Conservation (phyloP, 192 early-diverging fungal species). For the Fimicolochytrium jonesii region DNA sequence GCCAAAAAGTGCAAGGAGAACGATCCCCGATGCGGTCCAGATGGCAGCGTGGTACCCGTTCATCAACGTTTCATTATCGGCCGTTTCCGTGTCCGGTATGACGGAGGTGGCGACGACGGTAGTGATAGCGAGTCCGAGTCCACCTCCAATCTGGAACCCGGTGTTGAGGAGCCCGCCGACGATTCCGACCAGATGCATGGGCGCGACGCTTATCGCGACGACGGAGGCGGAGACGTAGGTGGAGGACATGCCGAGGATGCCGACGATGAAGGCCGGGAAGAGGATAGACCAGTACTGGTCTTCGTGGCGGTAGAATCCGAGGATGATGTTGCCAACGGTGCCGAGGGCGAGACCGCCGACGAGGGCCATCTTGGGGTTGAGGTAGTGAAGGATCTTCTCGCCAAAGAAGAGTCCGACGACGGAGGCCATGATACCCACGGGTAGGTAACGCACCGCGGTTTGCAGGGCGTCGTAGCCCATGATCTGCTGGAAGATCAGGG, state of each 20-base stretch:
- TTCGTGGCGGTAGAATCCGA: slow-evolving; percentile 23
- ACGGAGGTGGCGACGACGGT: slow-evolving; percentile 21
- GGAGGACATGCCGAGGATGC: not conserved
- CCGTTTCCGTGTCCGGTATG: not conserved
- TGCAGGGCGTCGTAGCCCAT: slow-evolving; percentile 33
- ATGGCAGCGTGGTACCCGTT: slow-evolving; percentile 26
- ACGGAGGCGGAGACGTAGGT: slow-evolving; percentile 13
- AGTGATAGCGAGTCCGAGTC: slow-evolving; percentile 26
- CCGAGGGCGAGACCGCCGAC: slow-evolving; percentile 9
- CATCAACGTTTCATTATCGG: not conserved
- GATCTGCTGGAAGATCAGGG: slow-evolving; percentile 43
- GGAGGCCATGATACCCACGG: slow-evolving; percentile 26
- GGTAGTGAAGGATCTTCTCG: slow-evolving; percentile 22
- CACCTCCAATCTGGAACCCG: slow-evolving; percentile 27
- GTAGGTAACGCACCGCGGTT: slow-evolving; percentile 38
- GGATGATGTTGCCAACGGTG: slow-evolving; percentile 14
- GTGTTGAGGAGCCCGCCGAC: slow-evolving; percentile 34
- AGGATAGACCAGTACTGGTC: slow-evolving; percentile 23
- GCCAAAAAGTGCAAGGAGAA: slow-evolving; percentile 8
- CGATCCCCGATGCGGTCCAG: slow-evolving; percentile 17
- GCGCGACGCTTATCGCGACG: slow-evolving; percentile 13
- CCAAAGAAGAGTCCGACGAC: slow-evolving; percentile 27
- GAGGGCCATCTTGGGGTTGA: slow-evolving; percentile 21
- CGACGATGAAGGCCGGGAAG: slow-evolving; percentile 7
- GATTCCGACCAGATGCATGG: slow-evolving; percentile 18